Evolutionary conservation across 2,329 filamentous ascomycete species (phyloP), one percentile per base, ranked within the genome.

Genomic region (Cryphonectria parasitica): DNA sequence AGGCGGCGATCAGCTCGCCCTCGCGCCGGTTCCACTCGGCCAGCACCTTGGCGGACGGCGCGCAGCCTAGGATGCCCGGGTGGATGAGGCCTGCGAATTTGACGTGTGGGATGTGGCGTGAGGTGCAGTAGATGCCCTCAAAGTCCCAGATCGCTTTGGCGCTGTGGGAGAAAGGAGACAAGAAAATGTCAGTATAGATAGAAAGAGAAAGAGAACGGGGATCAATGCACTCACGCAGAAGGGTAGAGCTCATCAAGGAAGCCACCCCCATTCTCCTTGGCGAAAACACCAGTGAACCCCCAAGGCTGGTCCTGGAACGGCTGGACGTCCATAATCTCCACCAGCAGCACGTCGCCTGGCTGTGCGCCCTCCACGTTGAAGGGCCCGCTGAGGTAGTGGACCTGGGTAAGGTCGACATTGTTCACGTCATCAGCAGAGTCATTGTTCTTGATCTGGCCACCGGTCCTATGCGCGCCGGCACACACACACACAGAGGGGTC

Each of bases 251-350:
- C 93, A 74, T 97, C 93, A 17, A 97, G 81, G 75, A 97, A 97
- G 0, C 95, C 94, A 11, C 95, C 95, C 7, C 95, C 95, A 76
- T 97, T 97, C 22, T 90, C 82, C 74, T 89, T 90, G 68, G 91
- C 86, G 77, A 98, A 97, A 6, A 96, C 82, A 11, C 94, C 94
- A 0, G 92, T 95, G 79, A 97, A 97, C 0, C 95, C 95, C 95
- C 95, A 97, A 0, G 94, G 94, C 70, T 91, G 89, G 41, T 96
- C 89, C 73, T 95, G 86, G 74, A 97, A 90, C 0, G 95, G 95
- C 82, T 98, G 94, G 0, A 97, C 93, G 77, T 98, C 95, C 80
- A 95, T 94, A 74, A 97, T 97, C 79, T 97, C 94, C 10, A 97
- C 92, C 0, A 97, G 83, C 0, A 97, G 85, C 0, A 97, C 85